Conservation (phyloP, 192 early-diverging fungal genomes). For the Coemansia sp. region DNA sequence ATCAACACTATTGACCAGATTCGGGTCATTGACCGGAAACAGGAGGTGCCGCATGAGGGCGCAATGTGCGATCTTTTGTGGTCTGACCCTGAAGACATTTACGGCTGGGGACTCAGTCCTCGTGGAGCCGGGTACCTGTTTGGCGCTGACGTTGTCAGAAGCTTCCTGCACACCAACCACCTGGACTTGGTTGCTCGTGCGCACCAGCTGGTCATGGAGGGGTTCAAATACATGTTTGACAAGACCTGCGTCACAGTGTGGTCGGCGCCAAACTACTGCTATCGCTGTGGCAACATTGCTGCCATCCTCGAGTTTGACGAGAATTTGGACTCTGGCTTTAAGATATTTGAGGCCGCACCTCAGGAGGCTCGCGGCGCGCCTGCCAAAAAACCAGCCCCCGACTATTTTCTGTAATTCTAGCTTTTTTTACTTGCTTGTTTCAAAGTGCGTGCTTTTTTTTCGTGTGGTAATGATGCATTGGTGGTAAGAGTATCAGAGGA, state of each 20-base stretch:
- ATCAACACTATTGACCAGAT: conserved; percentile 96
- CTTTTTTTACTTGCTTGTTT: not conserved
- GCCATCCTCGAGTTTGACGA: conserved; percentile 94
- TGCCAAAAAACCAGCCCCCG: conserved; percentile 82
- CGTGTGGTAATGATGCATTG: too few relatives aligned
- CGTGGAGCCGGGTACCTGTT: conserved; percentile 98
- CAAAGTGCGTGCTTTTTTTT: not conserved
- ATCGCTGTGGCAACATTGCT: conserved; percentile 97
- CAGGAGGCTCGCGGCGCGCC: conserved; percentile 82
- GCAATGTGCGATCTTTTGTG: conserved; percentile 97
- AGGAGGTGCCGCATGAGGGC: conserved; percentile 97
- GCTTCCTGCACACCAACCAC: conserved; percentile 79
- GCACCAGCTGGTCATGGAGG: conserved; percentile 97
- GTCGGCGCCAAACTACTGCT: conserved; percentile 99
- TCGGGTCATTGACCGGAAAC: conserved; percentile 87
- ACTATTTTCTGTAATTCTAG: conserved; percentile 82
- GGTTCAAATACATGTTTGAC: conserved; percentile 96
- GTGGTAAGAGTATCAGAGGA: not conserved
- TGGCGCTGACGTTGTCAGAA: conserved; percentile 85
- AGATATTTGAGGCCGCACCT: conserved; percentile 90
- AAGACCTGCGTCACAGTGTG: conserved; percentile 95
- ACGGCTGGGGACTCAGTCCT: conserved; percentile 91
- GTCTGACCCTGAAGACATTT: conserved; percentile 92
- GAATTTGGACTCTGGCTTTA: conserved; percentile 81
- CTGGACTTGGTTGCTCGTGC: conserved; percentile 90